phyloP scores from a whole-genome alignment of 2,329 filamentous ascomycete genomes.

The Aspergillus intermedius region DNA sequence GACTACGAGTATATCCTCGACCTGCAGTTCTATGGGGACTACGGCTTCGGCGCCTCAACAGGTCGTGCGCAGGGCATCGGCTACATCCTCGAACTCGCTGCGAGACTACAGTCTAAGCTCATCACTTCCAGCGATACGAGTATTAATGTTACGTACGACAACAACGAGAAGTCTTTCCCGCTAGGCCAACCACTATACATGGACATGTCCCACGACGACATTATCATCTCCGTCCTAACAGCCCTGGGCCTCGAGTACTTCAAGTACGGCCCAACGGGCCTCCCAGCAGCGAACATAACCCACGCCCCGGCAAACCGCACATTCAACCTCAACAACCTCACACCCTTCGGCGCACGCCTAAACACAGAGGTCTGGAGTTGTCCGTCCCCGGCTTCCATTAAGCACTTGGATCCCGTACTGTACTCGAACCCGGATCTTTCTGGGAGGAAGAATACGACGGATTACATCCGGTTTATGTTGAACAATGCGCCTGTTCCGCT shows the following conservation, averaged over 20 bases:
- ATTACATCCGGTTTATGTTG: slow-evolving; percentile 26
- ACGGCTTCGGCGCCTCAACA: slow-evolving; percentile 43
- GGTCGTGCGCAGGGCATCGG: slow-evolving; percentile 50
- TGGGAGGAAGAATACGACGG: slow-evolving; percentile 6
- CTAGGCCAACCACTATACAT: slow-evolving; percentile 46
- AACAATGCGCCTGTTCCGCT: slow-evolving; percentile 25
- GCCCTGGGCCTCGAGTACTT: slow-evolving; percentile 52
- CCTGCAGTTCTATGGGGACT: slow-evolving; percentile 45
- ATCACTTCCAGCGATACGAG: slow-evolving; percentile 45
- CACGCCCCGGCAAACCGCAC: slow-evolving; percentile 40
- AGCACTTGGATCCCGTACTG: slow-evolving; percentile 34
- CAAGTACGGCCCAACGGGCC: slow-evolving; percentile 21
- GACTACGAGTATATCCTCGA: slow-evolving; percentile 51
- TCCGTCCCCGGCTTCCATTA: slow-evolving; percentile 15
- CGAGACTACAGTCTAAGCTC: slow-evolving; percentile 42
- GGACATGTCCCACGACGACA: slow-evolving; percentile 50
- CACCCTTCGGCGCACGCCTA: slow-evolving; percentile 50
- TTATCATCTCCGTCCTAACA: slow-evolving; percentile 45
- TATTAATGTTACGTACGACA: slow-evolving; percentile 46
- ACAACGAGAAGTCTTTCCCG: slow-evolving; percentile 43
- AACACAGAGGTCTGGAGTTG: slow-evolving; percentile 53
- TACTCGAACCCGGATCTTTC: slow-evolving; percentile 24
- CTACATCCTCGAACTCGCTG: slow-evolving; percentile 48
- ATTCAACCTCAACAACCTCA: slow-evolving; percentile 47
- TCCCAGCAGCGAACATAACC: slow-evolving; percentile 15